phyloP scores from a whole-genome alignment of 495 filamentous ascomycete genomes.

The Trypethelium eluteriae region DNA sequence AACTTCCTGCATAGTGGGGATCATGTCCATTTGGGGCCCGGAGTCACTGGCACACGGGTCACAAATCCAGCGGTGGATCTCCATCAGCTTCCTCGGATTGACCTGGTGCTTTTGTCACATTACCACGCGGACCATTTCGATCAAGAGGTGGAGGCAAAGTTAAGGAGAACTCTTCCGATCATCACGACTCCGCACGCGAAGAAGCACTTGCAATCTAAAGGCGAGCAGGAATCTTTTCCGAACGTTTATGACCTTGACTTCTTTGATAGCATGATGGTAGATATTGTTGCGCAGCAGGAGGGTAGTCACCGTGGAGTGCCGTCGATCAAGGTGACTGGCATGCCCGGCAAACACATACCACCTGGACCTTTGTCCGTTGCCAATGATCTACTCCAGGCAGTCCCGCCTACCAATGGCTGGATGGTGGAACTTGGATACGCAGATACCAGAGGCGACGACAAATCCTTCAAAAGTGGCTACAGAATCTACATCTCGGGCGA shows the following conservation, averaged over 20 bases:
- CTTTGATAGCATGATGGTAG: slow-evolving; percentile 48
- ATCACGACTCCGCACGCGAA: slow-evolving; percentile 60
- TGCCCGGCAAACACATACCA: slow-evolving; percentile 66
- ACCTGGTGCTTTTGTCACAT: slow-evolving; percentile 56
- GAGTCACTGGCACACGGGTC: slow-evolving; percentile 41
- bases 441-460: slow-evolving; percentile 12
- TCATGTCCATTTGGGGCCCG: slow-evolving; percentile 60
- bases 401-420: slow-evolving; percentile 69
- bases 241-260: slow-evolving; percentile 47
- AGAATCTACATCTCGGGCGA: slow-evolving; percentile 67
- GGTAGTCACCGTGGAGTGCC: slow-evolving; percentile 28
- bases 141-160: slow-evolving; percentile 48
- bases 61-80: slow-evolving; percentile 57
- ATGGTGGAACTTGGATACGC: slow-evolving; percentile 56
- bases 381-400: slow-evolving; percentile 55
- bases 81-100: slow-evolving; percentile 52
- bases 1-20: slow-evolving; percentile 66
- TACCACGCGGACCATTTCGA: slow-evolving; percentile 59
- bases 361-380: slow-evolving; percentile 40
- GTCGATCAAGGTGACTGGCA: slow-evolving; percentile 53
- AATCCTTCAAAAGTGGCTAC: slow-evolving; percentile 42
- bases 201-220: slow-evolving; percentile 37
- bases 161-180: slow-evolving; percentile 54
- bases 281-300: slow-evolving; percentile 29
- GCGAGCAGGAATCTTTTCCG: slow-evolving; percentile 45